Percentiles rank a stretch among this genome's conserved stretches.
Conservation (phyloP, 163 green algal species). For the Scenedesmus sp. region DNA sequence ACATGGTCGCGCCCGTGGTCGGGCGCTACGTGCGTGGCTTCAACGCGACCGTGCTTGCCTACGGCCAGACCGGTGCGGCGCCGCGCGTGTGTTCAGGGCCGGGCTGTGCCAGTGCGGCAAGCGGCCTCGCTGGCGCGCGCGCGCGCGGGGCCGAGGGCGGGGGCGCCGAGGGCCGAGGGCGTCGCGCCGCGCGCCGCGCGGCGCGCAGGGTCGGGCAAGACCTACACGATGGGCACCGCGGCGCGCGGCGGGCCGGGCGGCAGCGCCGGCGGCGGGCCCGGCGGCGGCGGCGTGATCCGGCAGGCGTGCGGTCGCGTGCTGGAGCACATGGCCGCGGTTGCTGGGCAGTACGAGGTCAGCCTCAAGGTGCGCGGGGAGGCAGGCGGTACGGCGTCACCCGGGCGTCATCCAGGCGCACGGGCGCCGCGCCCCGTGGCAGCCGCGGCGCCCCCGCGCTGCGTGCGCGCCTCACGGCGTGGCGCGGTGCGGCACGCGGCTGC, state of each 20-base stretch:
- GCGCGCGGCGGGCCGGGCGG: background rate
- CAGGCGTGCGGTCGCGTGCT: slow-evolving; percentile 23
- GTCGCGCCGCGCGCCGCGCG: no score
- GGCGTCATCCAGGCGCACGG: background rate
- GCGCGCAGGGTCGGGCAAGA: slow-evolving; percentile 55
- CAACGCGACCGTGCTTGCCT: slow-evolving; percentile 59
- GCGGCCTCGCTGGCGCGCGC: no score
- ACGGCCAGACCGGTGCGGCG: slow-evolving; percentile 55
- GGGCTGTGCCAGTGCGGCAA: background rate
- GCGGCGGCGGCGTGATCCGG: slow-evolving; percentile 14
- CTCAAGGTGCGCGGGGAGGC: slow-evolving; percentile 31
- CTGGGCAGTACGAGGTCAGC: slow-evolving; percentile 1
- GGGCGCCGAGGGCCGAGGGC: no score
- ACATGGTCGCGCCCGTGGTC: slow-evolving; percentile 43
- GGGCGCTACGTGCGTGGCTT: slow-evolving; percentile 56
- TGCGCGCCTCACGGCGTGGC: background rate
- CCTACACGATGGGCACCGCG: slow-evolving; percentile 56
- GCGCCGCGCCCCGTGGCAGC: background rate
- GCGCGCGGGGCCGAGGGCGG: no score
- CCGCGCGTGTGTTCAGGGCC: background rate
- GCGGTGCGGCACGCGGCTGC: background rate
- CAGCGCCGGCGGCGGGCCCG: background rate
- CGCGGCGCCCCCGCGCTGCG: background rate
- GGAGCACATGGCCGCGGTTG: background rate
- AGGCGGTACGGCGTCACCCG: background rate